A percentile compares a stretch with the other conserved stretches of the same genome.
Evolutionary conservation across 2,329 filamentous ascomycete species (phyloP).

Genomic region (Fusarium xylarioides): DNA sequence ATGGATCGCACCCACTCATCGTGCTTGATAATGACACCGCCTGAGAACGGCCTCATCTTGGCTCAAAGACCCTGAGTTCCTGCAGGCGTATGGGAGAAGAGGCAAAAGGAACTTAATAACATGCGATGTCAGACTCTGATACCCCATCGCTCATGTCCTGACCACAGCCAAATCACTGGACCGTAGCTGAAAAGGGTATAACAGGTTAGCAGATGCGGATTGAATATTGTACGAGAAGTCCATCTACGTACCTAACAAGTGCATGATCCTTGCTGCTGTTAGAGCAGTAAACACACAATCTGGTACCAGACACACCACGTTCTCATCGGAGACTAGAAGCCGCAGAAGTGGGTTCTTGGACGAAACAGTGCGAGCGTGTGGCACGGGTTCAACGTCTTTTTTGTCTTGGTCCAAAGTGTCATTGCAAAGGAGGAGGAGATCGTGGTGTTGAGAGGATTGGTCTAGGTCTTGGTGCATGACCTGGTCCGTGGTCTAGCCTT

Average conservation of each 20-base stretch:
- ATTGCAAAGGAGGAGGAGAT: neutral
- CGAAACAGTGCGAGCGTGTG: constrained; percentile 23
- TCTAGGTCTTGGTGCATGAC: constrained; percentile 7
- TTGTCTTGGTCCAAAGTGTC: constrained; percentile 1
- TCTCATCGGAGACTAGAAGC: constrained; percentile 17
- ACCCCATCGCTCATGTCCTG: constrained; percentile 26
- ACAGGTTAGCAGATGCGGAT: constrained; percentile 16
- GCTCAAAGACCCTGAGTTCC: constrained; percentile 17
- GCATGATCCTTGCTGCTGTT: constrained; percentile 12
- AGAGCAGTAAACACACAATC: constrained; percentile 3
- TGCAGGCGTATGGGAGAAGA: constrained; percentile 2
- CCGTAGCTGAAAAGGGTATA: constrained; percentile 21
- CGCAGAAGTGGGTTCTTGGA: constrained; percentile 26
- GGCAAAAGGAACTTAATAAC: constrained; percentile 26
- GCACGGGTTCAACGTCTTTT: constrained; percentile 37
- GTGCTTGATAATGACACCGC: constrained; percentile 11
- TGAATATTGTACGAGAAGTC: constrained; percentile 14
- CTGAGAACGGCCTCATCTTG: constrained; percentile 10
- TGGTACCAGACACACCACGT: constrained; percentile 12
- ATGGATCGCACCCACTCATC: constrained; percentile 17
- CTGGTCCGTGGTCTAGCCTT: constrained; percentile 22
- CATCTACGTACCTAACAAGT: constrained; percentile 6
- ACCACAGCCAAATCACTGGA: constrained; percentile 10
- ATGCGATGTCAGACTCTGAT: constrained; percentile 22
- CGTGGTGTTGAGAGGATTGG: constrained; percentile 8